Evolutionary conservation across 345 rosid genomes (phyloP).

Genomic region (Hibiscus tridactylites): DNA sequence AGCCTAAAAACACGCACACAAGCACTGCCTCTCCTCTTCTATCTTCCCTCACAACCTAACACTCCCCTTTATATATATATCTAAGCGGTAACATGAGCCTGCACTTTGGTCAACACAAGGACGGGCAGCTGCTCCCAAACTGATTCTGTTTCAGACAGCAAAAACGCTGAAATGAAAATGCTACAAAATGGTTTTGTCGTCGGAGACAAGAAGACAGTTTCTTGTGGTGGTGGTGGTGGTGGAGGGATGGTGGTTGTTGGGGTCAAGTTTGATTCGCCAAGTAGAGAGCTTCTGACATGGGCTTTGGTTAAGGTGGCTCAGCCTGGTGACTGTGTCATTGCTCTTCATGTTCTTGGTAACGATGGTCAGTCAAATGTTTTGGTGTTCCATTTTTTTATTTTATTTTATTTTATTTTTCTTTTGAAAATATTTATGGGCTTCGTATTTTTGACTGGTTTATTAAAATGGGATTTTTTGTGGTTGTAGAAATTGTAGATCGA

Average conservation of each 20-base stretch:
- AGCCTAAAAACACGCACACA: constrained; percentile 5
- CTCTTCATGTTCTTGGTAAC: constrained; percentile 67
- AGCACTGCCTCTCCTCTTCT: constrained; percentile 9
- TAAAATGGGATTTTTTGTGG: background rate
- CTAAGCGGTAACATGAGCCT: constrained; percentile 25
- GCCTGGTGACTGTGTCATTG: constrained; percentile 80
- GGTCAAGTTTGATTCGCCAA: constrained; percentile 60
- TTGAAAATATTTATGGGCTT: background rate
- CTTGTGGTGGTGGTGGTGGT: constrained; percentile 43
- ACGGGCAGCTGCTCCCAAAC: no score
- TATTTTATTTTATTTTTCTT: background rate
- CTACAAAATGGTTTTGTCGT: constrained; percentile 17
- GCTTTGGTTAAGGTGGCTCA: constrained; percentile 74
- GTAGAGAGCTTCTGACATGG: constrained; percentile 89
- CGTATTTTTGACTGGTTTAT: background rate
- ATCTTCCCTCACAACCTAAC: background rate
- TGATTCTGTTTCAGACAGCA: background rate
- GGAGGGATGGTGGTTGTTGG: constrained; percentile 76
- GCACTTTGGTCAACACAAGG: constrained; percentile 16
- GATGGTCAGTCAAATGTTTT: constrained; percentile 28
- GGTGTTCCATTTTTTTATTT: background rate
- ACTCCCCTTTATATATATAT: constrained; percentile 1
- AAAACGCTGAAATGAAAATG: constrained; percentile 26
- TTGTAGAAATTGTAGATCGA: constrained; percentile 44
- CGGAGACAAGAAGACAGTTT: constrained; percentile 17